Evolutionary conservation across 1,139 yeast species (phyloP), one percentile per base, ranked within the genome.

Genomic region (Taphrina pruni): DNA sequence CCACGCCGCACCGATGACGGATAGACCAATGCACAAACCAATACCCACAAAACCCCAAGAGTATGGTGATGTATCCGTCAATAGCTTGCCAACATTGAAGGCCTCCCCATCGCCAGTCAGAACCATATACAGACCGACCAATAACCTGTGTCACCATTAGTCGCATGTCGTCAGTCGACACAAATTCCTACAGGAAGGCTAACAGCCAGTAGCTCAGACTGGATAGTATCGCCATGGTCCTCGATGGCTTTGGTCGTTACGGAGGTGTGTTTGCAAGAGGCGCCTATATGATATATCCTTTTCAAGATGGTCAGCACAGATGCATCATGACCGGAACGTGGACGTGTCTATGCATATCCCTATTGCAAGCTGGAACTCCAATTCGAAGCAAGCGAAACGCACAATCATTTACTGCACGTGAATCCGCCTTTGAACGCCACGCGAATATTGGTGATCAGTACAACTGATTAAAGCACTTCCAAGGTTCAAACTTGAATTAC

Each of bases 31-130:
- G 80, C 99, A 94, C 70, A 87, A 80, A n/a, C 89, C 88, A 73
- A 95, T 91, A 70, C 99, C 99, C 54, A 92, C 80, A 73, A 86
- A 85, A 32, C 98, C 97, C 99, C 99, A 95, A 88, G 94, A 86
- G 78, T 94, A 94, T 14, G 99, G 99, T 21, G 97, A 91, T 1
- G 96, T 88, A 46, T 88, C 82, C 74, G 88, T 86, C 73, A 95
- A 84, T 77, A 94, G 93, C 75, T 88, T 87, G 65, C 99, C 99
- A 48, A 64, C 67, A 35, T 64, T 46, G 50, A 64, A 64, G 5
- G 55, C 46, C 48, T 64, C 67, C 11, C 67, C 67, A 48, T 64
- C 67, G 14, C 67, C 67, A 35, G 67, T 64, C 60, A 64, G 50
- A 8, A 64, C 55, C 67, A 64, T 64, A 46, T 64, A 64, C 41